A percentile compares a stretch with the other conserved stretches of the same genome.
These are phyloP conservation scores for Dipsacomyces acuminosporus DNA, from an alignment of 371 early-diverging fungal species.

Conservation along the genomic window DNA sequence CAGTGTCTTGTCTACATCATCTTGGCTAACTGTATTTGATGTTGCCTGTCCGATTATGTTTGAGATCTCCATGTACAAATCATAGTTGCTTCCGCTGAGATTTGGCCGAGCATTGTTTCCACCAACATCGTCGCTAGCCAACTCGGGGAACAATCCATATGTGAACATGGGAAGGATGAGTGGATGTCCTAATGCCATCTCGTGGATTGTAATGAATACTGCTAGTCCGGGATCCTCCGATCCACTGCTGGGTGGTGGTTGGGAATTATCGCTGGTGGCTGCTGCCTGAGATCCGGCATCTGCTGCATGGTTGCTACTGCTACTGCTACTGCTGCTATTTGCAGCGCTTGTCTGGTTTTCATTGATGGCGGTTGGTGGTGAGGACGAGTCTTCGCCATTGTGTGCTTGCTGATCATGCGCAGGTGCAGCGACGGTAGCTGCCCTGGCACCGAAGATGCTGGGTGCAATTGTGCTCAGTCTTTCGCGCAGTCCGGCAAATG, in stretches of 20 bases:
- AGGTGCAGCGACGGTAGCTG: too few relatives aligned
- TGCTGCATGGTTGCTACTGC: neutral
- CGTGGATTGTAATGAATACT: slow-evolving; percentile 33
- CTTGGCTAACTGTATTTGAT: slow-evolving; percentile 28
- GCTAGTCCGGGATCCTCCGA: slow-evolving; percentile 20
- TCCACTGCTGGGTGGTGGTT: too few relatives aligned
- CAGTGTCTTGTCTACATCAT: slow-evolving; percentile 24
- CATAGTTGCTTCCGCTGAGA: slow-evolving; percentile 21
- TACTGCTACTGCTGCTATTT: too few relatives aligned
- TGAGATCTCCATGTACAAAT: slow-evolving; percentile 34
- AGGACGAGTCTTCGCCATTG: too few relatives aligned
- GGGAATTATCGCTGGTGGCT: neutral
- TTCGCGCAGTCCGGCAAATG: too few relatives aligned
- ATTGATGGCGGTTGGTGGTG: too few relatives aligned
- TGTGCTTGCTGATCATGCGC: too few relatives aligned
- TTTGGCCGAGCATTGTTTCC: neutral
- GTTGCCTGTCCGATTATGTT: slow-evolving; percentile 32
- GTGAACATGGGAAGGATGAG: slow-evolving; percentile 28
- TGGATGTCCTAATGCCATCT: slow-evolving; percentile 33
- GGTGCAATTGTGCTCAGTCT: too few relatives aligned
- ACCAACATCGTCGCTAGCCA: slow-evolving; percentile 2
- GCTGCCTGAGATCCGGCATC: neutral
- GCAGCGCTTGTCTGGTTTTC: too few relatives aligned
- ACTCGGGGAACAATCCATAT: slow-evolving; percentile 31
- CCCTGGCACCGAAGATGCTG: too few relatives aligned